Evolutionary conservation across 2,329 filamentous ascomycete species (phyloP).

Genomic region (Diplodia sapinea): DNA sequence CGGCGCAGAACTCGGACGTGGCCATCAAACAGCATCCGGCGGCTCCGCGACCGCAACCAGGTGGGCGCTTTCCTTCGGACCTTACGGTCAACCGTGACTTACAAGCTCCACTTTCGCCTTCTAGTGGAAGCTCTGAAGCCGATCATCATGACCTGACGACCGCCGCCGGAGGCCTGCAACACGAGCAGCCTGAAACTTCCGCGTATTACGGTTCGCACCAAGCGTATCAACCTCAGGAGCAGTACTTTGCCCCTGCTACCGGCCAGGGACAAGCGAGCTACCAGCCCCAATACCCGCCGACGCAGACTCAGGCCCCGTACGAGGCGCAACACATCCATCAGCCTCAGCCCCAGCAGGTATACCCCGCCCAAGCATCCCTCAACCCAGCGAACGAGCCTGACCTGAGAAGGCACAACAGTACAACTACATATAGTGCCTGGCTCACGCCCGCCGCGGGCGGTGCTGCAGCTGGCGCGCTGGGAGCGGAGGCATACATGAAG

Average conservation of each 20-base stretch:
- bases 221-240: constrained; percentile 12
- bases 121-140: constrained; percentile 76
- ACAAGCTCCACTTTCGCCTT: constrained; percentile 78
- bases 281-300: constrained; percentile 33
- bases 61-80: constrained; percentile 96
- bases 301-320: constrained; percentile 29
- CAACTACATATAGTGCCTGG: constrained; percentile 59
- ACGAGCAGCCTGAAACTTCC: constrained; percentile 36
- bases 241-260: constrained; percentile 29
- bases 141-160: constrained; percentile 67
- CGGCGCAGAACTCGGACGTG: constrained; percentile 60
- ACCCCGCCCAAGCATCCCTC: constrained; percentile 26
- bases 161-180: constrained; percentile 62
- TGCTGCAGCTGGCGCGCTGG: constrained; percentile 49
- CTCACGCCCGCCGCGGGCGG: constrained; percentile 58
- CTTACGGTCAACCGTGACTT: constrained; percentile 85
- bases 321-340: constrained; percentile 31
- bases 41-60: constrained; percentile 79
- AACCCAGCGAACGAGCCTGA: constrained; percentile 31
- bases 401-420: constrained; percentile 46
- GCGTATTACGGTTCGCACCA: constrained; percentile 26
- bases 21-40: constrained; percentile 45
- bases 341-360: constrained; percentile 28
- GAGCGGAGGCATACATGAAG: constrained; percentile 43
- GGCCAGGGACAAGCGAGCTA: constrained; percentile 31